Base-by-base conservation (phyloP, 352 stramenopile genomes). In the Salisapilia sapeloensis region DNA sequence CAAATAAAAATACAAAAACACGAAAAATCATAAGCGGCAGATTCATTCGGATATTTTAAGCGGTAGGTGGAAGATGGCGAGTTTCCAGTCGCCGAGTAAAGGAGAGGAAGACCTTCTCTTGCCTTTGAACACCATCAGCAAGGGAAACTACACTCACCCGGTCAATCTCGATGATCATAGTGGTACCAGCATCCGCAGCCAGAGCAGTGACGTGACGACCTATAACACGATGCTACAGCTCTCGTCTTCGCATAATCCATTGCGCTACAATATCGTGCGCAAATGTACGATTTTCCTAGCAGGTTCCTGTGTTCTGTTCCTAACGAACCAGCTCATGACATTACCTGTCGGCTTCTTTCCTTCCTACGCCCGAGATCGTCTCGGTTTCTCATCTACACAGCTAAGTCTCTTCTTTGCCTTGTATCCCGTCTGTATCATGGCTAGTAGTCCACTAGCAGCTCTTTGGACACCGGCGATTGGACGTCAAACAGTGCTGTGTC, bases 341-440 rank as follows among this genome's bases (percentile, higher is more conserved):
- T 51, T 83, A 7, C 56, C 63, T 13, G 66, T 83, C n/a, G 66
- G 66, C 17, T 83, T 83, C 50, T 79, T 76, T 46, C 66, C 66
- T 19, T 42, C 44, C 8, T 78, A 79, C 48, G 66, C 58, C 25
- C 38, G 60, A 25, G 35, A 56, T 22, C 40, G 14, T n/a, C 51
- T 74, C 1, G 38, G 50, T 36, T 69, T 76, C 53, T 58, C 57
- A 14, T 38, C 48, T 11, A 33, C 40, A 18, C 42, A 78, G 40
- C 43, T 83, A 33, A 71, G 60, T 30, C 26, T 76, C 44, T 76
- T 83, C 49, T 83, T 83, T 44, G 60, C 66, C 15, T 42, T 79
- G 19, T 83, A 79, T 38, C 66, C 66, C 26, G 46, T 83, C 13
- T 78, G 63, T 31, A 69, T 79, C 56, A 83, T 83, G 66, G 20